These are phyloP conservation scores for Albifimbria verrucaria DNA, from an alignment of 2,329 filamentous ascomycete species.

Conservation along the genomic window DNA sequence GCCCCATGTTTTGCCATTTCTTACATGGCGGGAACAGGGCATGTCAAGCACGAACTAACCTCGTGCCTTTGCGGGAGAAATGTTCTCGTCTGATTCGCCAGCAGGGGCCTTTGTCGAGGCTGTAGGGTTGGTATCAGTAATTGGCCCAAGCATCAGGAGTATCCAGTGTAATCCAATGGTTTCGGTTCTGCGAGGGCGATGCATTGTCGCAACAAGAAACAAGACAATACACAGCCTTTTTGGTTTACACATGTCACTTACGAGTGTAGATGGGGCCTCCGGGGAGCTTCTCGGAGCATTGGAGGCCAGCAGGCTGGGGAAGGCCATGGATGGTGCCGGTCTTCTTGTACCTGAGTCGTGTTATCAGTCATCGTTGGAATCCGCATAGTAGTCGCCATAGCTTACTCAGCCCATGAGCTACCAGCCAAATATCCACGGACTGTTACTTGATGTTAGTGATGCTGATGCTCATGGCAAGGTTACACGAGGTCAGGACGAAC, in stretches of 20 bases:
- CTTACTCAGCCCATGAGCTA: conserved; percentile 70
- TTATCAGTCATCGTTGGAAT: neutral
- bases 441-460: neutral
- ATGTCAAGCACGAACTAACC: conserved; percentile 10
- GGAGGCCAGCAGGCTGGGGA: conserved; percentile 61
- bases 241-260: conserved; percentile 36
- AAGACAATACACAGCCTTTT: too few species aligned
- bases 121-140: conserved; percentile 53
- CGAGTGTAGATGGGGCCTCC: conserved; percentile 57
- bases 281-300: conserved; percentile 67
- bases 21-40: too few species aligned
- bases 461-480: neutral
- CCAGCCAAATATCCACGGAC: conserved; percentile 91
- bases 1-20: neutral
- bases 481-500: neutral
- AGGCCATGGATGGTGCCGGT: conserved; percentile 79
- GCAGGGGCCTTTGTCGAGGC: conserved; percentile 82
- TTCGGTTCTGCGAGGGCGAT: too few species aligned
- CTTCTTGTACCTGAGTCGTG: conserved; percentile 46
- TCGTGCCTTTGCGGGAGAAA: conserved; percentile 63
- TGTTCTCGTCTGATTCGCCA: conserved; percentile 82
- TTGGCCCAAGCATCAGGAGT: too few species aligned
- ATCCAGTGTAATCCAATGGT: too few species aligned
- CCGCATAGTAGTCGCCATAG: neutral
- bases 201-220: conserved; percentile 32